Evolutionary conservation across 495 filamentous ascomycete species (phyloP).

Genomic region (Wilcoxina mikolae): DNA sequence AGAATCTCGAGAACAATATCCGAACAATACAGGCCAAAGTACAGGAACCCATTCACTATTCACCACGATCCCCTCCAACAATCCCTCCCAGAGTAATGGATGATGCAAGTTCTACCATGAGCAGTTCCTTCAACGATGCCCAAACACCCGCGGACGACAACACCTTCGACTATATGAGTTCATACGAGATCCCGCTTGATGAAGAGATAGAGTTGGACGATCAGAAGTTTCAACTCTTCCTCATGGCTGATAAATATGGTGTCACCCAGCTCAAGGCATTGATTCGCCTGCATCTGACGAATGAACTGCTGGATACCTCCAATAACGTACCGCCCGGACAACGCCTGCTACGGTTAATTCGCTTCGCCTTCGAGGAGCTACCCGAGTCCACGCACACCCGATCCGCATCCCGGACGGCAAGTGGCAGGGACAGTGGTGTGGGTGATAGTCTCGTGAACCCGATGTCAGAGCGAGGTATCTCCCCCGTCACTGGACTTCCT

Average conservation of each 20-base stretch:
- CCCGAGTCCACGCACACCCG: slow-evolving; percentile 24
- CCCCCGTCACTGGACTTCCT: slow-evolving; percentile 16
- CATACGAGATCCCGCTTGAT: slow-evolving; percentile 23
- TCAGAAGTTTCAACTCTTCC: slow-evolving; percentile 28
- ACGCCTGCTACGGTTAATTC: slow-evolving; percentile 23
- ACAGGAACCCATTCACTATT: slow-evolving; percentile 26
- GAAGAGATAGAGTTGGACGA: slow-evolving; percentile 28
- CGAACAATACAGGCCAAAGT: slow-evolving; percentile 6
- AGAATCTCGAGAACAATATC: slow-evolving; percentile 12
- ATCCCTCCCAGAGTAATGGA: slow-evolving; percentile 27
- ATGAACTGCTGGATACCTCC: slow-evolving; percentile 25
- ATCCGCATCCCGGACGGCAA: not conserved
- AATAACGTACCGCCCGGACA: slow-evolving; percentile 20
- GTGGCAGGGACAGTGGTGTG: slow-evolving; percentile 20
- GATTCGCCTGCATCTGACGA: slow-evolving; percentile 27
- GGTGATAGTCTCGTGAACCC: slow-evolving; percentile 18
- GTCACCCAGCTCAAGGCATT: slow-evolving; percentile 29
- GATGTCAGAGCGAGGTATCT: slow-evolving; percentile 20
- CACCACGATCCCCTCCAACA: slow-evolving; percentile 26
- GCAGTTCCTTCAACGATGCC: slow-evolving; percentile 22
- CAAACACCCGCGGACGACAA: slow-evolving; percentile 23
- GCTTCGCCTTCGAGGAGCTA: slow-evolving; percentile 28
- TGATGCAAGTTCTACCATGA: slow-evolving; percentile 19
- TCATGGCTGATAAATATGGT: slow-evolving; percentile 29
- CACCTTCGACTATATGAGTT: slow-evolving; percentile 21